Evolutionary conservation across 441 rosid genomes (phyloP).

Genomic region (Pelargonium citronellum): DNA sequence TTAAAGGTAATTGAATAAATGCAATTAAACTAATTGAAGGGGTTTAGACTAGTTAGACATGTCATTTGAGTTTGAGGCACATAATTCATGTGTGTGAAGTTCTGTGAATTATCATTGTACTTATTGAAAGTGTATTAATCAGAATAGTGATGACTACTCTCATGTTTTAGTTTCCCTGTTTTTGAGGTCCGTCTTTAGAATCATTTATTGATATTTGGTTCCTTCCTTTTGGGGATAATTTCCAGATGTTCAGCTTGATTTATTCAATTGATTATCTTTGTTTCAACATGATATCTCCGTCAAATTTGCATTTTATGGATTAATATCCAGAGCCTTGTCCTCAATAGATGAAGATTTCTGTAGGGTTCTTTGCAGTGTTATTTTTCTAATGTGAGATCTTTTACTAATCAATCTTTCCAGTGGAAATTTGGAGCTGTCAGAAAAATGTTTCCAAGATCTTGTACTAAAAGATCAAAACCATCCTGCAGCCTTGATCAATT

Average conservation of each 20-base stretch:
- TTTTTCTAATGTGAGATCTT: slow-evolving; percentile 8
- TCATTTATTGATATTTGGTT: no score
- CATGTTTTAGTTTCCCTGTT: no score
- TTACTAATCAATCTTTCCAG: slow-evolving; percentile 34
- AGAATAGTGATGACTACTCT: no score
- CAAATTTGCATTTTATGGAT: neutral
- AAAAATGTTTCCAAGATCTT: slow-evolving; percentile 80
- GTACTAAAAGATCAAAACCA: slow-evolving; percentile 81
- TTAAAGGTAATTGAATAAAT: no score
- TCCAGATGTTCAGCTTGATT: neutral
- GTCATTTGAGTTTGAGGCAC: no score
- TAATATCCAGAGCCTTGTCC: neutral
- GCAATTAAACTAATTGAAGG: no score
- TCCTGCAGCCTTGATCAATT: slow-evolving; percentile 77
- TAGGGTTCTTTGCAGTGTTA: neutral
- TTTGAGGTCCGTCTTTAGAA: no score
- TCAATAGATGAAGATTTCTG: neutral
- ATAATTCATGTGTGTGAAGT: no score
- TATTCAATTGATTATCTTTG: neutral
- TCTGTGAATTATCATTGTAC: no score
- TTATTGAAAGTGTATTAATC: no score
- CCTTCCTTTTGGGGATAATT: no score
- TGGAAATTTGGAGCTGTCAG: slow-evolving; percentile 72
- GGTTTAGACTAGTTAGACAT: no score
- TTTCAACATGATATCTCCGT: neutral